phyloP scores from a whole-genome alignment of 306 rosid species.

The Casuarina equisetifolia region DNA sequence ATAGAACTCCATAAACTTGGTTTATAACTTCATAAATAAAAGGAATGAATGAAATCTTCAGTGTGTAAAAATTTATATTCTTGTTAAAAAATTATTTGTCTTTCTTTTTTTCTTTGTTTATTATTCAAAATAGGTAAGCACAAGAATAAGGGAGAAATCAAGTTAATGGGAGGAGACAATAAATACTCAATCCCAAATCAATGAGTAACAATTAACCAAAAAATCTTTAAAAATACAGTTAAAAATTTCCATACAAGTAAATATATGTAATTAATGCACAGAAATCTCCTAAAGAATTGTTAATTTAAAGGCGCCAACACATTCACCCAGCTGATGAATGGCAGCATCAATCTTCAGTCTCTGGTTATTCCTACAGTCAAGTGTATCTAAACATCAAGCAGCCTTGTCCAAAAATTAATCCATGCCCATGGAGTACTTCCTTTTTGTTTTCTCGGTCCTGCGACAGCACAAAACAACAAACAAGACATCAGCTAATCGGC shows the following conservation, averaged over 20 bases:
- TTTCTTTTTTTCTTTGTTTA: no score
- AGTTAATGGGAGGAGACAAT: no score
- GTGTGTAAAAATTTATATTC: no score
- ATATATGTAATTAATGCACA: background rate
- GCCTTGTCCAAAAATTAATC: constrained; percentile 15
- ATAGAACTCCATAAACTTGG: no score
- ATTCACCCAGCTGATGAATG: constrained; percentile 2
- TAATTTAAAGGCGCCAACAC: background rate
- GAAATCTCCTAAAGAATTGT: background rate
- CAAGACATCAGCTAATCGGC: background rate
- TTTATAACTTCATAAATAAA: no score
- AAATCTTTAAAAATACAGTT: background rate
- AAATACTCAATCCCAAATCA: background rate
- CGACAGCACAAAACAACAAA: constrained; percentile 7
- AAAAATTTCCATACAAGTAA: background rate
- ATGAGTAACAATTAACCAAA: background rate
- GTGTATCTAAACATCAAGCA: background rate
- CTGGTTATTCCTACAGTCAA: background rate
- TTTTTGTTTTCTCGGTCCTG: constrained; percentile 16
- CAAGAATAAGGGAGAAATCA: no score
- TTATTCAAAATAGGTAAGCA: no score
- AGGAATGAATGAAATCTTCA: no score
- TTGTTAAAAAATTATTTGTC: no score
- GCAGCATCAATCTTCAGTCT: constrained; percentile 4
- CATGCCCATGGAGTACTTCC: constrained; percentile 14